phyloP scores from a whole-genome alignment of 2,329 filamentous ascomycete genomes.

The Nakataea oryzae region DNA sequence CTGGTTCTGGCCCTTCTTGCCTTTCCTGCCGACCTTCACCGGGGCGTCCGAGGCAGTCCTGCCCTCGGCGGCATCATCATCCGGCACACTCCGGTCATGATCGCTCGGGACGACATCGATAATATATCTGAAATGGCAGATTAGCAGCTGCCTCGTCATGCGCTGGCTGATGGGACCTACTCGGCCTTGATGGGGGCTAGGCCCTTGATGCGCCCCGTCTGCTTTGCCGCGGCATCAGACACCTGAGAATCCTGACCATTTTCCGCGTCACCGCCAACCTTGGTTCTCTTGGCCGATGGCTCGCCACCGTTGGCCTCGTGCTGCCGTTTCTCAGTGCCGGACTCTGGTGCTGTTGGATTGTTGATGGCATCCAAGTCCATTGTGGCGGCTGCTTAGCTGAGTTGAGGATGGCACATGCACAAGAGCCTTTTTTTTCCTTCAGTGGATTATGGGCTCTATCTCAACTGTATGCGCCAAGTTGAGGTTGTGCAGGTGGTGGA shows the following conservation, averaged over 20 bases:
- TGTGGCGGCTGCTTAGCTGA: neutral
- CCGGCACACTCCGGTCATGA: slow-evolving; percentile 10
- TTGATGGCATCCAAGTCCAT: neutral
- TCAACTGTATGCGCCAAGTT: neutral
- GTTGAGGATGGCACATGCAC: neutral
- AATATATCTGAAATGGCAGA: slow-evolving; percentile 26
- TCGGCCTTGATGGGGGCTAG: slow-evolving; percentile 65
- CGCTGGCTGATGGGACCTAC: slow-evolving; percentile 29
- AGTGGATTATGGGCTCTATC: too few species aligned
- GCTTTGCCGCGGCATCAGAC: neutral
- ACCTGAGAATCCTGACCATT: neutral
- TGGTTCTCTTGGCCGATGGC: slow-evolving; percentile 44
- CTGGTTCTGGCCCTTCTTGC: slow-evolving; percentile 63
- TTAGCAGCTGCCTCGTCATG: neutral
- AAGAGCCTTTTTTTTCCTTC: neutral
- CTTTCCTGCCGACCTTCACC: slow-evolving; percentile 18
- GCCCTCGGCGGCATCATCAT: slow-evolving; percentile 40
- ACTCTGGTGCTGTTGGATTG: neutral
- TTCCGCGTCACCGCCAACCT: slow-evolving; percentile 27
- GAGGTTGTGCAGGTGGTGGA: neutral
- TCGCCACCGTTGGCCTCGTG: slow-evolving; percentile 13
- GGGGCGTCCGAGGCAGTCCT: slow-evolving; percentile 16
- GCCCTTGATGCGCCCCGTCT: slow-evolving; percentile 16
- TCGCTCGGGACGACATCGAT: slow-evolving; percentile 12
- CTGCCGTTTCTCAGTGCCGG: slow-evolving; percentile 2